Base-by-base conservation (phyloP, 1,139 yeast genomes). In the Hyphopichia burtonii region DNA sequence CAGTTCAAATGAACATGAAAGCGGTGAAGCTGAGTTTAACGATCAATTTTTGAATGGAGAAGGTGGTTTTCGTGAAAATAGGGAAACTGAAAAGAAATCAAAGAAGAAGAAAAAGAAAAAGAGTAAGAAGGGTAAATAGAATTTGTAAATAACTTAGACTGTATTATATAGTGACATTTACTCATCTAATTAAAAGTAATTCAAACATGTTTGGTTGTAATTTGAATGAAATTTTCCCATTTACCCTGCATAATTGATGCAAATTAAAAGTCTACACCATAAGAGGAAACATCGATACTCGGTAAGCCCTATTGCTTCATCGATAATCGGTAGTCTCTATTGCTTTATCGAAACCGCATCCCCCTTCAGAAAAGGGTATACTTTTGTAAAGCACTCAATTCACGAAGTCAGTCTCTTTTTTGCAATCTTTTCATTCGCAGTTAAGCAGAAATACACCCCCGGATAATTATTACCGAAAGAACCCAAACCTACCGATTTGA, bases 11-110 rank as follows among this genome's bases (percentile, higher is more conserved):
- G 31, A 28, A 3, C 31, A 14, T 4, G 31, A 28, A 31, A 33
- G 37, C 25, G 34, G 31, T 7, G 59, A 53, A 6, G 50, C 61
- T 6, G 66, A 61, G 39, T 59, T 61, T 44, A 61, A 48, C 39
- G 51, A 50, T 12, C 52, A 54, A 23, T 64, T 63, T 43, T 53
- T 63, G 31, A 58, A 61, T 40, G 69, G 65, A 2, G 57, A 54
- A 31, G 59, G 54, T 33, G 48, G 49, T 44, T 53, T 42, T 35
- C 38, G 42, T 44, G 36, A 31, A n/a, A n/a, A 22, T 23, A 34
- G 35, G 22, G 12, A 4, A 9, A 35, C 37, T 10, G 40, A 18
- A 8, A 30, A 17, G 25, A 37, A 42, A 16, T 40, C 53, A 43
- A 54, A 52, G 43, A 61, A 59, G 45, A 50, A 52, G 40, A 55